These are phyloP conservation scores for Nakaseomyces sp. DNA, from an alignment of 1,139 yeast species.

Conservation along the genomic window DNA sequence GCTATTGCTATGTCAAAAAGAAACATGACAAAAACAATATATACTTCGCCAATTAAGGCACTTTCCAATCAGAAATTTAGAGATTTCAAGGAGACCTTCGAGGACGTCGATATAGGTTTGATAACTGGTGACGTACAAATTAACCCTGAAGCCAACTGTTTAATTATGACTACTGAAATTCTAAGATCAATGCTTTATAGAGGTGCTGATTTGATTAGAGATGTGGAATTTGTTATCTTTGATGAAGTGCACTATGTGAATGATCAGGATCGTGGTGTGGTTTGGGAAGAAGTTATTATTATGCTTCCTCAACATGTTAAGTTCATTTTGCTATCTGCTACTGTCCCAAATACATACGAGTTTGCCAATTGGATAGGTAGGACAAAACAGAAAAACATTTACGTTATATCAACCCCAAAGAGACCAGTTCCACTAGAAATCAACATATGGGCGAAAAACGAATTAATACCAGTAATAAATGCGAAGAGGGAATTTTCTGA, in stretches of 20 bases:
- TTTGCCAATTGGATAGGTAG: conserved; percentile 99
- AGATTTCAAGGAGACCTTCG: conserved; percentile 76
- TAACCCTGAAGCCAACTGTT: conserved; percentile 92
- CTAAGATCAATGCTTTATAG: conserved; percentile 89
- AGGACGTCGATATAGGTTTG: conserved; percentile 79
- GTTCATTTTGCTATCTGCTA: conserved; percentile 81
- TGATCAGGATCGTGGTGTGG: conserved; percentile 96
- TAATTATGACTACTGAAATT: conserved; percentile 97
- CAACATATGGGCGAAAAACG: conserved; percentile 67
- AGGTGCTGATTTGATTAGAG: conserved; percentile 93
- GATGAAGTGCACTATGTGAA: conserved; percentile 98
- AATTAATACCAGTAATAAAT: conserved; percentile 63
- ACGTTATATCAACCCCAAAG: conserved; percentile 90
- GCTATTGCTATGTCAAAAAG: conserved; percentile 90
- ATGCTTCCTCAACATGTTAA: conserved; percentile 94
- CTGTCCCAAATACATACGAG: conserved; percentile 95
- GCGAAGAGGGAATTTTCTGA: conserved; percentile 62
- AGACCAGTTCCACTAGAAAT: conserved; percentile 94
- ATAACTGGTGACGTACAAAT: conserved; percentile 98
- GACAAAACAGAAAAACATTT: conserved; percentile 89
- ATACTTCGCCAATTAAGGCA: conserved; percentile 91
- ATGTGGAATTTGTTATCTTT: conserved; percentile 92
- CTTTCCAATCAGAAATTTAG: conserved; percentile 89
- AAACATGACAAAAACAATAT: conserved; percentile 84
- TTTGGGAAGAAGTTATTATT: conserved; percentile 97